Evolutionary conservation across 108 stramenopile species (phyloP), one percentile per base, ranked within the genome.

Genomic region (Stephanodiscus minutulus): DNA sequence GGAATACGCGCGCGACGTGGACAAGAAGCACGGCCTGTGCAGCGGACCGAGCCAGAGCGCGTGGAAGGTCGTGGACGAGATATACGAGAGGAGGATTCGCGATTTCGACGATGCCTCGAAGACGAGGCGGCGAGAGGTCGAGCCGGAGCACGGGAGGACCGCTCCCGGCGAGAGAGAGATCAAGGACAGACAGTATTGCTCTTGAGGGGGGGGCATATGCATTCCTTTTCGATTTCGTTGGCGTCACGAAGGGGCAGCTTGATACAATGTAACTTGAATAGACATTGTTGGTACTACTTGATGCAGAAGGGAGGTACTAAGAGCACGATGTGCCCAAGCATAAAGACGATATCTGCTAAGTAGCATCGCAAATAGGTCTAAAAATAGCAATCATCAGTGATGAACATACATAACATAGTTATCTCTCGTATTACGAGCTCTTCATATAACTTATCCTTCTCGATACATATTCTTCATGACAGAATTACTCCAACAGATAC

Each of bases 11-110:
- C 60, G 75, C 25, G 67, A 59, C 22, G 56, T 76, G 35, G 75
- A 76, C 25, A 76, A 63, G 48, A 62, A 36, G 33, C 43, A 76
- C 52, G 75, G 75, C 25, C 25, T 76, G 29, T 76, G 75, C 52
- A 76, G 67, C 1, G 61, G 56, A 33, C 75, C 75, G 4, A 76
- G 75, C 28, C 66, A 31, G 58, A 20, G 56, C 18, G 75, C 75
- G 6, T 76, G 75, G 75, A 33, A 21, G 18, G 15, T 28, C 6
- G 75, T 76, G 7, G 75, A 76, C 36, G 67, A 29, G 20, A 44
- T 76, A 15, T 76, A 76, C 41, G 49, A 37, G 22, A 76, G 48
- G 75, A 73, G 48, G 75, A 73, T 73, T 52, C 28, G 39, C 20
- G 41, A 55, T 56, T 36, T 29, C 39, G 35, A 68, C 52, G 25